phyloP scores from a whole-genome alignment of 805 yeast species.

The Suhomyces prunicola region DNA sequence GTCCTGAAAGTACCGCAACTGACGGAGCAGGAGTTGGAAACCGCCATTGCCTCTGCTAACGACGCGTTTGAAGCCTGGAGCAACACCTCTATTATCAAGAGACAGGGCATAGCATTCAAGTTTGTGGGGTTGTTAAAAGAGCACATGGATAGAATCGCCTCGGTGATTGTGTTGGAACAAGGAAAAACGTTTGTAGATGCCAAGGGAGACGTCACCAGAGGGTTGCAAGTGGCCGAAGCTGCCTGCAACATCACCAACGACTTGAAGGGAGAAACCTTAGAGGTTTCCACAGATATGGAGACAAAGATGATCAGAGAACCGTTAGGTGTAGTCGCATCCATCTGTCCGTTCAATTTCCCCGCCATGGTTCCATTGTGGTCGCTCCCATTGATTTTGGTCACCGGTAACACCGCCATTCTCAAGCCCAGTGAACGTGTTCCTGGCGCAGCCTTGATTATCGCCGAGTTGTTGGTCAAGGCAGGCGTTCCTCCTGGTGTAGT shows the following conservation, averaged over 20 bases:
- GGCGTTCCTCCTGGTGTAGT: conserved; percentile 75
- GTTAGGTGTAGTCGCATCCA: conserved; percentile 72
- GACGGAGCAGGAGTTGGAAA: conserved; percentile 60
- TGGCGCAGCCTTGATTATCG: conserved; percentile 74
- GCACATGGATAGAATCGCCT: conserved; percentile 68
- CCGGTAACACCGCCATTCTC: conserved; percentile 69
- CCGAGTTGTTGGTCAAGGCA: conserved; percentile 68
- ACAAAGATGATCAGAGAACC: conserved; percentile 75
- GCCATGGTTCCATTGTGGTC: conserved; percentile 80
- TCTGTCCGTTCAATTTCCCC: conserved; percentile 80
- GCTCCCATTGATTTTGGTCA: conserved; percentile 57
- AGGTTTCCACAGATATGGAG: conserved; percentile 72
- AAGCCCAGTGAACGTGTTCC: conserved; percentile 72
- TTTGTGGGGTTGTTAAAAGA: conserved; percentile 60
- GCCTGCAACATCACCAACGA: conserved; percentile 65
- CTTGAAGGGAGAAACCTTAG: conserved; percentile 59
- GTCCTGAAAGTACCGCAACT: conserved; percentile 71
- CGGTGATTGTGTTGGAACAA: conserved; percentile 46
- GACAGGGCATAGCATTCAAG: conserved; percentile 71
- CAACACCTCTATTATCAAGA: conserved; percentile 53
- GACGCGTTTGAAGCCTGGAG: conserved; percentile 60
- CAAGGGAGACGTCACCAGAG: conserved; percentile 68
- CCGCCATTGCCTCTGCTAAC: conserved; percentile 63
- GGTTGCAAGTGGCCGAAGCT: conserved; percentile 76
- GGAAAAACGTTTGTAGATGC: conserved; percentile 78